Evolutionary conservation across 805 yeast species (phyloP).

Genomic region (Ogataea salicorniae): DNA sequence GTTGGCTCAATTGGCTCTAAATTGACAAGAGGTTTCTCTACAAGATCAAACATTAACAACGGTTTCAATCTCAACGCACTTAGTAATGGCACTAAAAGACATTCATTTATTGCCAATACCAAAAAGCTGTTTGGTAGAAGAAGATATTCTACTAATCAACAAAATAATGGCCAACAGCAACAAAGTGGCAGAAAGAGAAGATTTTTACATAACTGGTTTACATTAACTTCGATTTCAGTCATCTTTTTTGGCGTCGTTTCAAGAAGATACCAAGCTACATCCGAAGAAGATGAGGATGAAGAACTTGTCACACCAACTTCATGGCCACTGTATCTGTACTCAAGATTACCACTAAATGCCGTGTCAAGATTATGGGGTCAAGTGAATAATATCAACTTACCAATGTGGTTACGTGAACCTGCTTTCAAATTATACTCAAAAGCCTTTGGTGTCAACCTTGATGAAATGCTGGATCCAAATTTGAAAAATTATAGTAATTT

Average conservation of each 20-base stretch:
- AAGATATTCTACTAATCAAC: constrained; percentile 7
- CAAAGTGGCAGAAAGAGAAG: constrained; percentile 11
- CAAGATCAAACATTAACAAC: constrained; percentile 1
- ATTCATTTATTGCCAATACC: constrained; percentile 22
- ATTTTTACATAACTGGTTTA: constrained; percentile 41
- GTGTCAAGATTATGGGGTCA: constrained; percentile 94
- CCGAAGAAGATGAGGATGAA: constrained; percentile 24
- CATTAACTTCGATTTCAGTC: constrained; percentile 46
- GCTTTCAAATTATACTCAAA: constrained; percentile 73
- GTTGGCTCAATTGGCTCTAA: constrained; percentile 20
- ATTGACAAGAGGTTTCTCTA: constrained; percentile 13
- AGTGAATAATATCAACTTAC: constrained; percentile 75
- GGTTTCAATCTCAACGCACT: not conserved
- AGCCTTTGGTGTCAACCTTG: constrained; percentile 81
- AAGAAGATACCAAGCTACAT: constrained; percentile 19
- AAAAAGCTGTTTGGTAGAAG: constrained; percentile 20
- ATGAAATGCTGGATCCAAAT: constrained; percentile 83
- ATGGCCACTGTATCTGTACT: constrained; percentile 87
- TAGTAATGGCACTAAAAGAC: constrained; percentile 7
- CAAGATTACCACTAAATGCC: constrained; percentile 86
- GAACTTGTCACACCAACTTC: constrained; percentile 54
- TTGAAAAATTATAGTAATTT: constrained; percentile 70
- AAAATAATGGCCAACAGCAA: constrained; percentile 1
- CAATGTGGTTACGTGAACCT: constrained; percentile 82
- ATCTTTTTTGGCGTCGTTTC: constrained; percentile 52